A percentile compares a stretch with the other conserved stretches of the same genome.
Conservation (phyloP, 108 stramenopile genomes). For the Fistulifera pelliculosa region DNA sequence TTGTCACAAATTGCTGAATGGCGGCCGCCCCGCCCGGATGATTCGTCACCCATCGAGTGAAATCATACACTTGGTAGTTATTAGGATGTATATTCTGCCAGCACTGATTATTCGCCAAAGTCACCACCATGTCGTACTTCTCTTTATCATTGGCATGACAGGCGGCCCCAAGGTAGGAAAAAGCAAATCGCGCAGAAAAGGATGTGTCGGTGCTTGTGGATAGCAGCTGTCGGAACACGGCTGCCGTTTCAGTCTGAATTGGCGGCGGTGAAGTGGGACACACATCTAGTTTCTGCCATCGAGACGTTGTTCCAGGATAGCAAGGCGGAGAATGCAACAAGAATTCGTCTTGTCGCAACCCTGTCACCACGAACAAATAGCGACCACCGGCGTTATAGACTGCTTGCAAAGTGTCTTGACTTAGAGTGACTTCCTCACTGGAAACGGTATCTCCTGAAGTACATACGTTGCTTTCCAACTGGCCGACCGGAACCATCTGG, state of each 20-base stretch:
- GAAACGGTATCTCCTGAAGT: background rate
- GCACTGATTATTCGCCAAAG: slow-evolving; percentile 7
- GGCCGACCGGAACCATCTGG: slow-evolving; percentile 4
- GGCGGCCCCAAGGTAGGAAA: too few species aligned
- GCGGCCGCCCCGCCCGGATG: slow-evolving; percentile 18
- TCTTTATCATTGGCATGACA: slow-evolving; percentile 4
- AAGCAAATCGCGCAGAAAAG: too few species aligned
- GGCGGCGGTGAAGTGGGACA: too few species aligned
- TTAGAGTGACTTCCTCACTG: background rate
- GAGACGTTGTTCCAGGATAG: slow-evolving; percentile 7
- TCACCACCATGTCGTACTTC: slow-evolving; percentile 7
- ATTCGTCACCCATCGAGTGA: slow-evolving; percentile 32
- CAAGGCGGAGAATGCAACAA: slow-evolving; percentile 5
- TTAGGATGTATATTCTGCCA: slow-evolving; percentile 46
- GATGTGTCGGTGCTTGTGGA: too few species aligned
- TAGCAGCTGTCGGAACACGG: too few species aligned
- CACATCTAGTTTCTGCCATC: background rate
- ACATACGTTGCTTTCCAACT: slow-evolving; percentile 18
- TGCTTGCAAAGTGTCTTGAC: too few species aligned
- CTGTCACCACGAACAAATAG: slow-evolving; percentile 22
- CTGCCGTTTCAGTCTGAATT: too few species aligned
- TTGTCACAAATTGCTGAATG: slow-evolving; percentile 3
- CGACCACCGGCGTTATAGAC: background rate
- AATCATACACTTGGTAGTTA: slow-evolving; percentile 44
- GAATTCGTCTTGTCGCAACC: slow-evolving; percentile 16